Base-by-base conservation (phyloP, 805 yeast species). In the Saccharomyces paradoxus region DNA sequence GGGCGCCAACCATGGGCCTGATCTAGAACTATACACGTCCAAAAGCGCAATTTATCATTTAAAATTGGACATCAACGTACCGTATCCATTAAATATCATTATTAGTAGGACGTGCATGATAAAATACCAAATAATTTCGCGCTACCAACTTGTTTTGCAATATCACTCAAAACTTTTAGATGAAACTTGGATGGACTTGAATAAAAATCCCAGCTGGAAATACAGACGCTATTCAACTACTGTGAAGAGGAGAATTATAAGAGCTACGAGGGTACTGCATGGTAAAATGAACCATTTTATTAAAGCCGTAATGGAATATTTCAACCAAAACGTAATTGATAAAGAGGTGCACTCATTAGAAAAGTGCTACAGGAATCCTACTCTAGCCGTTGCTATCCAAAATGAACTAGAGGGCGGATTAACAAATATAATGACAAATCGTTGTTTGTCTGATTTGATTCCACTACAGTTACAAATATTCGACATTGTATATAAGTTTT, bases 41-140 rank as follows among this genome's bases (percentile, higher is more conserved):
- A 65, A 57, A 63, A 71, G 66, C 59, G 74, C 61, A 1, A 73
- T 85, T 1, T 74, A 82, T 49, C 77, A 78, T 51, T 66, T 86
- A 10, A 80, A 79, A 55, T 69, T 86, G 48, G 82, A 83, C 46
- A 56, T 84, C 7, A 69, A 77, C n/a, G 68, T 91, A 24, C 97
- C 97, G 2, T 94, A 89, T 65, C 99, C 99, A 0, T 70, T 89
- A 50, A 89, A 89, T 63, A 74, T 92, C 27, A 75, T 94, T 0
- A 72, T 89, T 0, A 82, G 87, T 17, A 80, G 83, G 53, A 85
- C 89, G 14, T 81, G 84, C 27, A 73, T 89, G 17, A 77, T 83
- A 50, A 89, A 94, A 58, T 89, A 86, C 64, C 96, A 92, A 66
- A 73, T 89, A 37, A 72, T 90, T 49, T 89, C 87, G 61, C 80